Evolutionary conservation across 2,329 filamentous ascomycete species (phyloP), one percentile per base, ranked within the genome.

Genomic region (Microdochium nivale): DNA sequence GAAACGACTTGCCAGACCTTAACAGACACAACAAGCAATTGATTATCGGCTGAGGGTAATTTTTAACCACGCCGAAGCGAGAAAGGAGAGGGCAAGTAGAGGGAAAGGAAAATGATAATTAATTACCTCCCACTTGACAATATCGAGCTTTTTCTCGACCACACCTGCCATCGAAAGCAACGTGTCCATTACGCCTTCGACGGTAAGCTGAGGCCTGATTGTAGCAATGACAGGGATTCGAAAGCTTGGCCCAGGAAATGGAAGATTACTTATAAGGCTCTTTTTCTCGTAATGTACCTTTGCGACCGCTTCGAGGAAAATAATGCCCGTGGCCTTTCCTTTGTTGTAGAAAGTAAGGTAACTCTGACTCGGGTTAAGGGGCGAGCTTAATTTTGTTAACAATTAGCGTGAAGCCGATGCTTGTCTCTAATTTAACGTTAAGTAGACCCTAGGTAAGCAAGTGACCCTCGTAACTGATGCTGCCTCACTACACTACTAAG

Each of bases 371-470:
- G 65, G 54, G n/a, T 65, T 58, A 3, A 64, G 52, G 49, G 54
- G 53, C n/a, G n/a, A n/a, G 16, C n/a, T n/a, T n/a, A 2, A 63
- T 55, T 25, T 44, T 55, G 16, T 52, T 58, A 24, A 55, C 55
- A 48, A 64, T 59, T 5, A 66, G 52, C 19, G 62, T 64, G 23
- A 65, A 58, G 33, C 65, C 60, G 37, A 65, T 65, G 49, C 55
- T 62, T 19, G 57, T 58, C 16, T 54, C 53, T 23, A 64, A 55
- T n/a, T 60, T 27, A 47, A 62, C 49, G n/a, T 60, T 33, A 2
- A 57, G 47, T 19, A 53, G 16, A 3, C 58, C 60, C 53, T 60
- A 51, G 25, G 55, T 59, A 49, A 56, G 47, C 43, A 63, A 40
- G 44, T 58, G 51, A 49, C 55, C 52, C 25, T 53, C 47, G 51